Conservation (phyloP, 148 eudicot genomes). For the Fallopia convolvulus region DNA sequence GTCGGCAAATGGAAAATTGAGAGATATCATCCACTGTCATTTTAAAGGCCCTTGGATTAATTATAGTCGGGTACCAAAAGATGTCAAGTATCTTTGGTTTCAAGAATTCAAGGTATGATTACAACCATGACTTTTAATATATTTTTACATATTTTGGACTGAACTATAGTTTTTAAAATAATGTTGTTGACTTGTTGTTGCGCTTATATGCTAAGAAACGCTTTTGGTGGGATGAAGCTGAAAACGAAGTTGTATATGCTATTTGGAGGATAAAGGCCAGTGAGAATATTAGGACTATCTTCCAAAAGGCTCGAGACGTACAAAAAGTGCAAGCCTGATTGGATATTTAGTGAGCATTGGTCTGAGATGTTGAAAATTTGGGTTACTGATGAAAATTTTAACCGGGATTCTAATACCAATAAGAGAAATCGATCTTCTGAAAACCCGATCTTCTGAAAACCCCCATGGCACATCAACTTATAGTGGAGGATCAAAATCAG, state of each 20-base stretch:
- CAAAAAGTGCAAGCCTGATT: neutral
- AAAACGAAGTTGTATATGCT: neutral
- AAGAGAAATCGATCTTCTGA: neutral
- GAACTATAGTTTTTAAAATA: neutral
- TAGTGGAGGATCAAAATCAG: neutral
- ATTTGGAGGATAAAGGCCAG: neutral
- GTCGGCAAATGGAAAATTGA: neutral
- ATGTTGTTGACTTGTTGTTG: neutral
- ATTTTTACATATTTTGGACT: too few relatives aligned
- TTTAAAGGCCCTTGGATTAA: neutral
- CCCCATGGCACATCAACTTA: neutral
- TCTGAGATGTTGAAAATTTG: neutral
- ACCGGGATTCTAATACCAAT: neutral
- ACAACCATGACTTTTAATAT: too few relatives aligned
- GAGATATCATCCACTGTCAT: neutral
- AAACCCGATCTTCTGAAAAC: neutral
- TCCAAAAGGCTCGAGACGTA: neutral
- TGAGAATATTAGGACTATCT: neutral
- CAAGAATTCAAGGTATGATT: neutral
- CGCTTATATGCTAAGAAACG: neutral
- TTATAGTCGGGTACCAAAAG: neutral
- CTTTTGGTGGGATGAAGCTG: neutral
- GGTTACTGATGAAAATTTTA: neutral
- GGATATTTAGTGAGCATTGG: neutral
- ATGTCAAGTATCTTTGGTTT: neutral